phyloP scores from a whole-genome alignment of 2,329 filamentous ascomycete genomes.

The Colletotrichum zoysiae region DNA sequence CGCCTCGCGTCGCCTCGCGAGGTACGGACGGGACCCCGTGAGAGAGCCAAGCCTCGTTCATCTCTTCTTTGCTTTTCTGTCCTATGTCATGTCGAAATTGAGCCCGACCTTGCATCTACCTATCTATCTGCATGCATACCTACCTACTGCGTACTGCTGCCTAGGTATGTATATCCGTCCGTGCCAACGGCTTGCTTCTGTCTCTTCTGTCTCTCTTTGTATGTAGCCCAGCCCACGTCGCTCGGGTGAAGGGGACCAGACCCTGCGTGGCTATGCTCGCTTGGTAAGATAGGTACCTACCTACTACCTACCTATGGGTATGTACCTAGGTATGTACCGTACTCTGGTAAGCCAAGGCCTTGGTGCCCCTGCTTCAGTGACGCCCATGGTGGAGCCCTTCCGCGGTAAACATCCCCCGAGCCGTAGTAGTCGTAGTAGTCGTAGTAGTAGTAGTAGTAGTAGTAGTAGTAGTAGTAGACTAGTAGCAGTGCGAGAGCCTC shows the following conservation, averaged over 20 bases:
- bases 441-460: background rate
- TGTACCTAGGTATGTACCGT: background rate
- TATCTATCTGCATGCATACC: conserved; percentile 35
- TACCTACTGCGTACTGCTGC: background rate
- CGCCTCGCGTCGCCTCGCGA: too few relatives aligned
- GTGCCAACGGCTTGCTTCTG: conserved; percentile 10
- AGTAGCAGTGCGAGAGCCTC: conserved; percentile 17
- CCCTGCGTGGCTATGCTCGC: conserved; percentile 41
- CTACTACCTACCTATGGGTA: too few relatives aligned
- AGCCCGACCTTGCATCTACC: conserved; percentile 23
- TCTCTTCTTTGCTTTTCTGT: conserved; percentile 22
- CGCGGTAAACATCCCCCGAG: conserved; percentile 28
- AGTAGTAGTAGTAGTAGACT: too few relatives aligned
- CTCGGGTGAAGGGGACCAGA: conserved; percentile 42
- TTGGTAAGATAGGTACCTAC: background rate
- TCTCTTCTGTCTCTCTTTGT: conserved; percentile 12
- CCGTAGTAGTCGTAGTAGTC: background rate
- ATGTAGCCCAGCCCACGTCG: conserved; percentile 31
- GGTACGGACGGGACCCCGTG: conserved; percentile 17
- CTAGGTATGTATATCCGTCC: background rate
- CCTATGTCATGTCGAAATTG: conserved; percentile 17
- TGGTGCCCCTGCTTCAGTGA: conserved; percentile 31
- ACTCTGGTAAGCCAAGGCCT: conserved; percentile 7
- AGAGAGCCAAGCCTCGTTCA: conserved; percentile 22
- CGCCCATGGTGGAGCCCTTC: conserved; percentile 20